Conservation (phyloP, 306 rosid genomes). For the Cyclanthera cordifolia region DNA sequence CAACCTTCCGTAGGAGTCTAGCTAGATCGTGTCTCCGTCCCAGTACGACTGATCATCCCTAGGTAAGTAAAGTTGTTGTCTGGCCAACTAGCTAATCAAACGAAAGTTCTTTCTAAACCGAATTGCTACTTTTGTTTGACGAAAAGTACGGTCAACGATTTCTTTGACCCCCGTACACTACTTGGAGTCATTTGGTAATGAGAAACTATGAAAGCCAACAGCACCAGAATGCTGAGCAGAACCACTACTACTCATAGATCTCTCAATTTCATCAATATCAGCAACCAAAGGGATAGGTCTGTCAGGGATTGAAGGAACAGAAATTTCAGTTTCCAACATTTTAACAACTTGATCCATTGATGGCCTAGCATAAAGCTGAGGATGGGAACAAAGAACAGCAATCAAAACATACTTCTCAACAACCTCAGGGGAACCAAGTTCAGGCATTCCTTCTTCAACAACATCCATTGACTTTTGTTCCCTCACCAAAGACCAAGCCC, state of each 20-base stretch:
- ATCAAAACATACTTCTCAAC: constrained; percentile 75
- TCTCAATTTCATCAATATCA: constrained; percentile 55
- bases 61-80: background rate
- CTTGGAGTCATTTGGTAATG: constrained; percentile 16
- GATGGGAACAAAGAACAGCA: constrained; percentile 86
- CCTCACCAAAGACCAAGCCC: constrained; percentile 86
- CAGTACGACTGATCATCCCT: background rate
- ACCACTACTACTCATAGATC: constrained; percentile 41
- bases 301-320: constrained; percentile 64
- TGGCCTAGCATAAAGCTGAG: constrained; percentile 86
- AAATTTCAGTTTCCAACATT: constrained; percentile 75
- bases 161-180: background rate
- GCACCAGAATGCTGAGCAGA: constrained; percentile 47
- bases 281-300: constrained; percentile 71
- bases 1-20: background rate
- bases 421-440: constrained; percentile 42
- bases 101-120: background rate
- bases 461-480: constrained; percentile 59
- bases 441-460: constrained; percentile 63
- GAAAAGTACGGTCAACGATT: background rate
- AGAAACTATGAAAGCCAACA: constrained; percentile 40
- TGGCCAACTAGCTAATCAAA: too few species aligned
- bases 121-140: background rate
- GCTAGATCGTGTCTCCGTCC: background rate
- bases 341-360: constrained; percentile 94